Conservation (phyloP, 805 yeast species). For the Suhomyces sp. region DNA sequence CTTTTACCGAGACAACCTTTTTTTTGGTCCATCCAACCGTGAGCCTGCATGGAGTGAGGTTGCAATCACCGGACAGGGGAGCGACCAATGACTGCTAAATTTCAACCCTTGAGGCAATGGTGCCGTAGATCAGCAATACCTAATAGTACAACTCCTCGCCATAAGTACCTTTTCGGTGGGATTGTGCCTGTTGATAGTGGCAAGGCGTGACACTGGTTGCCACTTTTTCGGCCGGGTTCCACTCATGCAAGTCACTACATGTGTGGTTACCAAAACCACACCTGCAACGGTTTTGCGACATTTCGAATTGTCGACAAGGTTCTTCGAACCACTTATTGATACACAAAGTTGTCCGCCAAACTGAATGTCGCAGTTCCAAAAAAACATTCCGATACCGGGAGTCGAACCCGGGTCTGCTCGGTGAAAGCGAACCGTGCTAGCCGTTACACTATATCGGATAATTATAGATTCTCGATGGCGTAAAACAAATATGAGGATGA, state of each 20-base stretch:
- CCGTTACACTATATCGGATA: slow-evolving; percentile 77
- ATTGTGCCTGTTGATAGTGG: no score
- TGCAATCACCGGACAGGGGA: neutral
- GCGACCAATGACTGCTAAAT: no score
- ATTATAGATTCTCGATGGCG: neutral
- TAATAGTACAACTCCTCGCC: no score
- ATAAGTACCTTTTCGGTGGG: no score
- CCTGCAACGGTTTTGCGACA: neutral
- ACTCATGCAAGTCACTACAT: no score
- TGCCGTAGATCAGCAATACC: no score
- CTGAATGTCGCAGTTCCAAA: neutral
- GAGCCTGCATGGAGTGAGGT: no score
- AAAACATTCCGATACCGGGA: slow-evolving; percentile 68
- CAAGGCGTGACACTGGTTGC: neutral
- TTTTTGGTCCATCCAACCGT: neutral
- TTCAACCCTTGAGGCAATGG: no score
- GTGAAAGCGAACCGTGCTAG: slow-evolving; percentile 81
- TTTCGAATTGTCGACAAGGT: no score
- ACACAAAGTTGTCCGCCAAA: neutral
- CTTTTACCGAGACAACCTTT: neutral
- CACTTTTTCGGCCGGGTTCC: neutral
- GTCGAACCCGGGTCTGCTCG: slow-evolving; percentile 84
- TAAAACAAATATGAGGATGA: no score
- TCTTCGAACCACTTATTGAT: neutral
- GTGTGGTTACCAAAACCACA: neutral